phyloP scores from a whole-genome alignment of 352 stramenopile species.

The Pythium apleroticum region DNA sequence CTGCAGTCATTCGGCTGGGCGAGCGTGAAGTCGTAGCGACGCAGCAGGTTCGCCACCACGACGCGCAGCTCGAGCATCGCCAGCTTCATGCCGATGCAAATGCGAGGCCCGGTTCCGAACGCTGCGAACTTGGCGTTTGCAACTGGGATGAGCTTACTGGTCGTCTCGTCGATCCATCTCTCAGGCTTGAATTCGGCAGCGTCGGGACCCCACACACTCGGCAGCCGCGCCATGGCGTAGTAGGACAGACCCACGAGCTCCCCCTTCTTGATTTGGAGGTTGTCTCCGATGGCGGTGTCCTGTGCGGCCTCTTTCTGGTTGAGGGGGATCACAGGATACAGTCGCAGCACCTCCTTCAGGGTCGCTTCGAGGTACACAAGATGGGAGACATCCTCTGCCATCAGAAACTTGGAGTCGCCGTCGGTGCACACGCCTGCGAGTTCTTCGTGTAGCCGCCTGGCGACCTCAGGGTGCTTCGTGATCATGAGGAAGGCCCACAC shows the following conservation, averaged over 20 bases:
- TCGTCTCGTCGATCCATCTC: conserved; percentile 41
- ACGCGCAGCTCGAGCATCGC: conserved; percentile 45
- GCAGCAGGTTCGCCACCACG: conserved; percentile 8
- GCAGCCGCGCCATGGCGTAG: conserved; percentile 34
- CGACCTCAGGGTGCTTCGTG: conserved; percentile 49
- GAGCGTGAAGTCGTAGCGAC: conserved; percentile 5
- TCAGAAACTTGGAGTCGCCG: conserved; percentile 21
- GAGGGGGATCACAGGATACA: conserved; percentile 40
- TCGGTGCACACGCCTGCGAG: conserved; percentile 22
- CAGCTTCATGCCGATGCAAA: conserved; percentile 41
- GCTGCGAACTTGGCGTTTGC: conserved; percentile 29
- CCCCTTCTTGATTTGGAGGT: conserved; percentile 25
- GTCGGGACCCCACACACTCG: conserved; percentile 44
- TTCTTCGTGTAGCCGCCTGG: conserved; percentile 42
- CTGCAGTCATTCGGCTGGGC: conserved; percentile 1
- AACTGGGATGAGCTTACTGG: background rate
- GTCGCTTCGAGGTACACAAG: conserved; percentile 61
- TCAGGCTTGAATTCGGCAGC: conserved; percentile 55
- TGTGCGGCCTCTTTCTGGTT: background rate
- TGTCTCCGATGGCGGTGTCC: background rate
- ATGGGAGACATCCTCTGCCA: conserved; percentile 39
- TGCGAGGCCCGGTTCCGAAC: conserved; percentile 42
- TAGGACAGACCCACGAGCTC: conserved; percentile 22
- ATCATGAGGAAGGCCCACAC: conserved; percentile 73
- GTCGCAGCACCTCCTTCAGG: conserved; percentile 53